Evolutionary conservation across 257 asterid species (phyloP), one percentile per base, ranked within the genome.

Genomic region (Salvia rosmarinus): DNA sequence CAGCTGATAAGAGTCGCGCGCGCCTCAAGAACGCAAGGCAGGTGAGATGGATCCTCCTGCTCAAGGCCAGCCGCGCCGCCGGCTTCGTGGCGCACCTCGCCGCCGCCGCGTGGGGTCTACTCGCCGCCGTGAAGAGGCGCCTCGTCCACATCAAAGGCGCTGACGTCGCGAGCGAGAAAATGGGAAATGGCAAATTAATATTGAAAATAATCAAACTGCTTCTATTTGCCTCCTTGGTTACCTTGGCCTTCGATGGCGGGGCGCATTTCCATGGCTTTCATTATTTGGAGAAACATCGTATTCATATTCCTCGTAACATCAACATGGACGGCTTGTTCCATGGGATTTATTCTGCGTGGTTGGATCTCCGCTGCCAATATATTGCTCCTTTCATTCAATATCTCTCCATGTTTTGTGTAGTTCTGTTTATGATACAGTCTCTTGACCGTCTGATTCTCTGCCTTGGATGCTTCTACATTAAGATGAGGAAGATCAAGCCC

Each of bases 1-100:
- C 93, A 14, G 80, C 82, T 21, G 89, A 85, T 32, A 87, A 84
- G 75, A 73, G 72, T 78, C 82, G 96, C 64, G n/a, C n/a, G n/a
- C n/a, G n/a, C n/a, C 82, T 85, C 71, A 89, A 79, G 65, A 89
- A 82, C 67, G 89, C 89, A 69, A 83, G 78, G 83, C 94, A 89
- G 77, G 91, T 85, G 21, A 77, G 83, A 34, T 85, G 96, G 96
- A 78, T 87, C 67, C 75, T 89, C 37, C 86, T 85, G 17, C 94
- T 89, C 70, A 78, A 73, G 76, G 96, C 94, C 20, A 84, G 82
- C 66, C 86, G 83, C 25, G 96, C 94, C 39, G 93, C 79, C 75
- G 91, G 91, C 68, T 83, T 70, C 71, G 66, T 84, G 74, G 82
- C 91, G 78, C 70, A 91, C 87, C 80, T 89, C 23, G 93, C 82